A percentile compares a stretch with the other conserved stretches of the same genome.
phyloP scores from a whole-genome alignment of 2,329 filamentous ascomycete genomes.

The Aspergillus fischeri region DNA sequence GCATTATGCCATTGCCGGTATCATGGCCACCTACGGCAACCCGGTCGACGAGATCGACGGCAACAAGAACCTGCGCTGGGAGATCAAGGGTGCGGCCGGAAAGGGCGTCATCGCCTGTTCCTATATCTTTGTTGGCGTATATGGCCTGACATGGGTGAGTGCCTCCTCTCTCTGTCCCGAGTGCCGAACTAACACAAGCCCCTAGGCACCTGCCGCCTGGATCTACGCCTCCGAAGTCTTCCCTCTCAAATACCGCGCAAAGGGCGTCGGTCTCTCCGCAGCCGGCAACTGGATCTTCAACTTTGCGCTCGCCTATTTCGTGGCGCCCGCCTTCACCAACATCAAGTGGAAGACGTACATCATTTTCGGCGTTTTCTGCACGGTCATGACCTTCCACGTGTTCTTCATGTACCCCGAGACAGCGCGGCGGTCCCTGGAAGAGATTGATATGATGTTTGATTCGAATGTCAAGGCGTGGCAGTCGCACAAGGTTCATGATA shows the following conservation, averaged over 20 bases:
- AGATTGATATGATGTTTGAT: slow-evolving; percentile 68
- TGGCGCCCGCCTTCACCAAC: slow-evolving; percentile 56
- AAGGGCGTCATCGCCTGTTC: slow-evolving; percentile 62
- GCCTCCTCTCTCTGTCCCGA: too few relatives aligned
- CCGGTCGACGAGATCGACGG: slow-evolving; percentile 43
- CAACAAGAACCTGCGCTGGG: slow-evolving; percentile 45
- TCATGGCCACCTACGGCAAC: slow-evolving; percentile 49
- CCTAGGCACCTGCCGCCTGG: slow-evolving; percentile 53
- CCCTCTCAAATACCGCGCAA: slow-evolving; percentile 61
- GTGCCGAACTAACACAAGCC: not conserved
- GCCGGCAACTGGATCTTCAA: slow-evolving; percentile 63
- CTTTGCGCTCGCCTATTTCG: slow-evolving; percentile 52
- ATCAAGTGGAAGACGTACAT: slow-evolving; percentile 64
- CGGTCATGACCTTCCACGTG: slow-evolving; percentile 64
- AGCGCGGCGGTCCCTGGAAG: slow-evolving; percentile 66
- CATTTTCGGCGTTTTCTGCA: slow-evolving; percentile 72
- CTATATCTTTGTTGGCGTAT: slow-evolving; percentile 46
- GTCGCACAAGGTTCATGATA: slow-evolving; percentile 19
- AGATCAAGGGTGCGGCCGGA: slow-evolving; percentile 47
- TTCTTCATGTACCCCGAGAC: slow-evolving; percentile 66
- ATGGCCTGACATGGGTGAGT: slow-evolving; percentile 43
- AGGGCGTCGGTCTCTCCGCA: slow-evolving; percentile 59
- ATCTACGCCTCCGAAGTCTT: slow-evolving; percentile 62
- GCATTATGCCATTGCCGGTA: slow-evolving; percentile 53
- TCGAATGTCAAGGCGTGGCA: slow-evolving; percentile 30